Evolutionary conservation across 169 alveolate genomes (phyloP), one percentile per base, ranked within the genome.

Genomic region (Plasmodium gonderi): DNA sequence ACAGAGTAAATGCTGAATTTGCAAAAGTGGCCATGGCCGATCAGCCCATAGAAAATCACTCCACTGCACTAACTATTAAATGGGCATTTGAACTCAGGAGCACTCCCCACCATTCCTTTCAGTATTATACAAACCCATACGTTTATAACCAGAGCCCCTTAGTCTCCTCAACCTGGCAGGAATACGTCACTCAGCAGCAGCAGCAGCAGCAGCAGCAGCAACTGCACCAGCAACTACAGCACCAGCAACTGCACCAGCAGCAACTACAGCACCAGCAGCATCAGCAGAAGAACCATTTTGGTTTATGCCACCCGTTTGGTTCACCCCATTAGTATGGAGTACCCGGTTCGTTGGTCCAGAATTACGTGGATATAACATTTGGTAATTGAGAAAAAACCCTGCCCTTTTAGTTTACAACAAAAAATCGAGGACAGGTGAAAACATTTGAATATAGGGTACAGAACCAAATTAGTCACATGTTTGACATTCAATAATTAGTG

Each of bases 11-110:
- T 80, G 99, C 99, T 0, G 99, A 99, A 95, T 99, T 98, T 92
- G 99, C 99, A 0, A 99, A 98, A 93, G 99, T 98, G 82, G 99
- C 99, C 0, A 98, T 99, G 99, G 97, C 98, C 44, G 98, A 98
- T 74, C 99, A 99, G 80, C 97, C 98, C 0, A 80, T 98, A 49
- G 98, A 96, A 33, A 97, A 95, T 45, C 98, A 98, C 26, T 94
- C 97, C 45, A 93, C 96, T 0, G 99, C 99, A 49, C 98, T 99
- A 8, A 94, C 96, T 64, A 98, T 99, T 29, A 98, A 97, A 72
- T 99, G 99, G 99, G 99, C 99, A 3, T 96, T 91, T 33, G 97
- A 95, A 42, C 74, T 95, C 77, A 93, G 92, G 91, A 91, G 85
- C 20, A 45, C 76, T 1, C 67, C 92, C 3, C 60, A 31, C 23